phyloP scores from a whole-genome alignment of 2,329 filamentous ascomycete species.

The Cordyceps cicadae region DNA sequence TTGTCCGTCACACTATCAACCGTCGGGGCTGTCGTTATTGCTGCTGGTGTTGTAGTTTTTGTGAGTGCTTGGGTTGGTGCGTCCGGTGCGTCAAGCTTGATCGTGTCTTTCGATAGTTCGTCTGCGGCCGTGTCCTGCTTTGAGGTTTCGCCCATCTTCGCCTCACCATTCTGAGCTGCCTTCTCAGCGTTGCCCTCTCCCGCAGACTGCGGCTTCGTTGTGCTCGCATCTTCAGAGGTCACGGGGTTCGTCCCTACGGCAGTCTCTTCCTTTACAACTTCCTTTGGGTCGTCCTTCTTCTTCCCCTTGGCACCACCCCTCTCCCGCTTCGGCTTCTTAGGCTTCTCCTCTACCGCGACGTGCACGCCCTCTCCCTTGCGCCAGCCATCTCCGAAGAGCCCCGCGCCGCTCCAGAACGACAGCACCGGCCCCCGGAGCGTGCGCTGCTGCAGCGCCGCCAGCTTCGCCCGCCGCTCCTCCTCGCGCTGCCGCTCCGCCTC shows the following conservation, averaged over 20 bases:
- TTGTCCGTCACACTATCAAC: background rate
- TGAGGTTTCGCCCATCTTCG: background rate
- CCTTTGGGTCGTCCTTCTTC: conserved; percentile 20
- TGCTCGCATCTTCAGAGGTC: background rate
- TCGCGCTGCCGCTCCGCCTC: conserved; percentile 83
- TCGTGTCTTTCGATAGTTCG: background rate
- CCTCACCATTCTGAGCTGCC: background rate
- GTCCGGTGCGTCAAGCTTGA: background rate
- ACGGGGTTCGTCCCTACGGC: conserved; percentile 5
- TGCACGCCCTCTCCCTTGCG: conserved; percentile 62
- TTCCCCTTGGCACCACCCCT: conserved; percentile 27
- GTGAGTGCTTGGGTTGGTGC: background rate
- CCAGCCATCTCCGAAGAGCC: conserved; percentile 69
- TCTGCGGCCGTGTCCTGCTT: background rate
- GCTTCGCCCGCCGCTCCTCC: conserved; percentile 70
- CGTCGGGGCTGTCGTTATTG: background rate
- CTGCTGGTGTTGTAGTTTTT: background rate
- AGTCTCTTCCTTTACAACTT: conserved; percentile 11
- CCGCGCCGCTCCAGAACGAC: conserved; percentile 88
- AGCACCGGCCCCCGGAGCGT: conserved; percentile 83
- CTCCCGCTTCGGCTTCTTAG: conserved; percentile 48
- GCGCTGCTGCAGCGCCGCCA: conserved; percentile 81
- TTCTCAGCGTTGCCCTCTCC: background rate
- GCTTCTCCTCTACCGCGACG: conserved; percentile 53
- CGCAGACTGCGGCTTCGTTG: background rate